Evolutionary conservation across 177 flowering plant species (phyloP).

Genomic region (Vitis hybrid): DNA sequence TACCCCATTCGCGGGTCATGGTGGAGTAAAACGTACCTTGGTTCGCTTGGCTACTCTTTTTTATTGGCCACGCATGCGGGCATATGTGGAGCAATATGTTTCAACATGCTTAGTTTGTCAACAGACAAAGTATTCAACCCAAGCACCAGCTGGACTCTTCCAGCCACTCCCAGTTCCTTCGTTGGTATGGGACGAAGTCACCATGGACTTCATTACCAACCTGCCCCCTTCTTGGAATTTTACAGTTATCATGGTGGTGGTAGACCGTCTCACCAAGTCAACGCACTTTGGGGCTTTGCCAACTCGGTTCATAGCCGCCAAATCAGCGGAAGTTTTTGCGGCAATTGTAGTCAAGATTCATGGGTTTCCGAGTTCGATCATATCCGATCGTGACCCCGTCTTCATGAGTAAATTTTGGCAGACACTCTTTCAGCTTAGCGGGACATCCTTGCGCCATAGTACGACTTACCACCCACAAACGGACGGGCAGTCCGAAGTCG

Average conservation of each 20-base stretch:
- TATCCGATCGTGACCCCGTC: not conserved
- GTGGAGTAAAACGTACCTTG: no score
- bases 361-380: not conserved
- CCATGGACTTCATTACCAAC: not conserved
- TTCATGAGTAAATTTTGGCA: constrained; percentile 1
- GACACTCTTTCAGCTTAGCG: not conserved
- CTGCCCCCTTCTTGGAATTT: not conserved
- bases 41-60: no score
- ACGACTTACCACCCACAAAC: not conserved
- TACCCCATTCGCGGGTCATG: no score
- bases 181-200: not conserved
- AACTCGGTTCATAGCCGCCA: not conserved
- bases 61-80: no score
- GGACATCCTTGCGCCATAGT: not conserved
- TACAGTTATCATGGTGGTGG: not conserved
- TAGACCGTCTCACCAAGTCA: constrained; percentile 2
- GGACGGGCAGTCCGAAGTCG: not conserved
- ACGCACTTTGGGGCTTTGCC: not conserved
- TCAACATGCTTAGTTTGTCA: no score
- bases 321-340: not conserved
- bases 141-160: not conserved
- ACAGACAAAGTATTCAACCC: no score
- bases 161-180: constrained; percentile 5
- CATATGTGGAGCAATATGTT: no score
- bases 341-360: not conserved